phyloP scores from a whole-genome alignment of 257 asterid species.

The Fraxinus anomala region DNA sequence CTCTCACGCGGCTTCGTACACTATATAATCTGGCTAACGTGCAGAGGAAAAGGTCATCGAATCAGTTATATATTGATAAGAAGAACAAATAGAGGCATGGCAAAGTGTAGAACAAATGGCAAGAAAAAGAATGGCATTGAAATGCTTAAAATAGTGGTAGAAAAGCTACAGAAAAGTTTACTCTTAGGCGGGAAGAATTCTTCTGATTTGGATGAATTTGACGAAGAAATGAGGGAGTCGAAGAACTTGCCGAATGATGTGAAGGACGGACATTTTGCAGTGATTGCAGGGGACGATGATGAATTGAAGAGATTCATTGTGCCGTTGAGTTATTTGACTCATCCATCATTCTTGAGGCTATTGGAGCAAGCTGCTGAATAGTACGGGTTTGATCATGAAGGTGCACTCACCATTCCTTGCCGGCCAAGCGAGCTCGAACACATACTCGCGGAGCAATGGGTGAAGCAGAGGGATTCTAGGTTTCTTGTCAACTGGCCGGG shows the following conservation, averaged over 20 bases:
- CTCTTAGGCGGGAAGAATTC: conserved; percentile 36
- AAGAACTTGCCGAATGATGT: conserved; percentile 55
- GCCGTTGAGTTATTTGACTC: conserved; percentile 62
- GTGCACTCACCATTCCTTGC: conserved; percentile 73
- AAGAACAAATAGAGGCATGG: conserved; percentile 2
- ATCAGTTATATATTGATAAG: background rate
- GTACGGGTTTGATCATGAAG: conserved; percentile 72
- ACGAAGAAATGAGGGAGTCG: conserved; percentile 22
- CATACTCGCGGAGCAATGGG: conserved; percentile 35
- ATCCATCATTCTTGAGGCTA: conserved; percentile 62
- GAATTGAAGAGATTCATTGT: conserved; percentile 64
- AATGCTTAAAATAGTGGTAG: conserved; percentile 51
- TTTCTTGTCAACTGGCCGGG: conserved; percentile 21
- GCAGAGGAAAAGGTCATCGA: conserved; percentile 3
- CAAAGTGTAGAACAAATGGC: conserved; percentile 28
- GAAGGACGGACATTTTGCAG: conserved; percentile 54
- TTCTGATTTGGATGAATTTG: conserved; percentile 12
- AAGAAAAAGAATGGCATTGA: conserved; percentile 41
- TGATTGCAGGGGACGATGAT: conserved; percentile 40
- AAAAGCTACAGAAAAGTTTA: conserved; percentile 55
- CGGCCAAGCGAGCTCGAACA: conserved; percentile 41
- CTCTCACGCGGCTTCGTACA: conserved; percentile 3
- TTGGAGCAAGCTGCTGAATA: conserved; percentile 75
- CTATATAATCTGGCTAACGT: conserved; percentile 22
- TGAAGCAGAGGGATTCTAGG: conserved; percentile 25